Evolutionary conservation across 2,329 filamentous ascomycete species (phyloP), one percentile per base, ranked within the genome.

Genomic region (Clarireedia monteithiana): DNA sequence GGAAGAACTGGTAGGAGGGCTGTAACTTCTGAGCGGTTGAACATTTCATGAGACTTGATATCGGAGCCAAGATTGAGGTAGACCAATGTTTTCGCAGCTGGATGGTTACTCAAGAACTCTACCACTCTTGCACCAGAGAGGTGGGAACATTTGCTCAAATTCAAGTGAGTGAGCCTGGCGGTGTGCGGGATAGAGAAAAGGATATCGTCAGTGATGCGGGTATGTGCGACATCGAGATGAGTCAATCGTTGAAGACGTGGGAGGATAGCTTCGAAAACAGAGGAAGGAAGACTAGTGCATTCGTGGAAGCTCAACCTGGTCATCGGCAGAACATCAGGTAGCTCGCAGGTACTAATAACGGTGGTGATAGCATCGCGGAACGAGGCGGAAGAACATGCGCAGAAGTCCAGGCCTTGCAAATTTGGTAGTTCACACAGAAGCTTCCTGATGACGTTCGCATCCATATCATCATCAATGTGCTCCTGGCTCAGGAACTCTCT

Each of bases 401-500:
- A 89, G 66, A 92, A 87, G 68, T 94, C 89, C 23, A 92, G 66
- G 1, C 85, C 87, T 58, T 79, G 76, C 53, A 94, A 72, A 51
- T 75, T 73, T 1, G 83, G 81, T 58, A 90, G 75, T 9, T 78
- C 81, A 59, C 82, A 82, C 65, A 92, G 83, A 44, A 94, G 73
- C 70, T 88, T 90, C 59, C 77, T 75, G 45, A 92, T 71, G 17
- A 92, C 85, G 15, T 79, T 75, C n/a, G 75, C 74, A 63, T 83
- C 80, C 48, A 92, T 75, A 63, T 94, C 89, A 50, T 85, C 83
- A 67, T 91, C 88, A 52, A 94, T 76, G 63, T 92, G 87, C 71
- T 94, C 89, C 72, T 91, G 88, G 17, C 84, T 82, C 50, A 92
- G 75, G 67, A 91, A 89, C 71, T 92, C 89, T 65, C 85, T 83